Conservation (phyloP, 257 asterid genomes). For the Penstemon newberryi region DNA sequence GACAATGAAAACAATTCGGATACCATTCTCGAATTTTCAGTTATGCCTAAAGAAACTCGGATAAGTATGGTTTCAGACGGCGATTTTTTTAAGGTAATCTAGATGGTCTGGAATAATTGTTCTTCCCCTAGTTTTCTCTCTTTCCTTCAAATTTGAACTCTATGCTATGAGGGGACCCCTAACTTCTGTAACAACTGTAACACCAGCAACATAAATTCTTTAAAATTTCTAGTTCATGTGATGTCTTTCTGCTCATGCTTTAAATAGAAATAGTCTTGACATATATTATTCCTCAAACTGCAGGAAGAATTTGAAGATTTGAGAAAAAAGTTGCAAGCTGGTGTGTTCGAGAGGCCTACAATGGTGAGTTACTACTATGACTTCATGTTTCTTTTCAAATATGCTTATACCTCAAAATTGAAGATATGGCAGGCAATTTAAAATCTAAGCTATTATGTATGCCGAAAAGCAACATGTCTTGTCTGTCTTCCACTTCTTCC, state of each 20-base stretch:
- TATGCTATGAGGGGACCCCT: background rate
- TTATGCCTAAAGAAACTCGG: slow-evolving; percentile 42
- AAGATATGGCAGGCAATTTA: background rate
- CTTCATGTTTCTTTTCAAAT: background rate
- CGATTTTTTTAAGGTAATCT: slow-evolving; percentile 53
- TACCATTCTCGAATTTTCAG: slow-evolving; percentile 41
- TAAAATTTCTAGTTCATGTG: background rate
- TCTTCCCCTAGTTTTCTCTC: slow-evolving; percentile 5
- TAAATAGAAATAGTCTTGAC: background rate
- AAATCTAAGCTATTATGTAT: background rate
- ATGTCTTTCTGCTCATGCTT: slow-evolving; percentile 2
- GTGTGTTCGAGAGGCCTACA: slow-evolving; percentile 64
- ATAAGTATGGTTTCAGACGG: slow-evolving; percentile 46
- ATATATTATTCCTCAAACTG: slow-evolving; percentile 22
- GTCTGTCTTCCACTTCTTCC: background rate
- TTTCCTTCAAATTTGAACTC: background rate
- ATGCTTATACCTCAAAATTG: too few species aligned
- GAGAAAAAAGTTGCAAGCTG: slow-evolving; percentile 50
- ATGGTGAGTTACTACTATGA: slow-evolving; percentile 49
- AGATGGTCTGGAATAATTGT: slow-evolving; percentile 9
- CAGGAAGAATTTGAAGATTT: slow-evolving; percentile 80
- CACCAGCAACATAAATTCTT: background rate
- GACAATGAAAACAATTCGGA: slow-evolving; percentile 34
- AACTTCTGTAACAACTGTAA: too few species aligned
- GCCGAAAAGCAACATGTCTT: background rate